Percentiles rank a stretch among this genome's conserved stretches.
phyloP scores from a whole-genome alignment of 768 basidiomycete species.

The Harrya chromipes region DNA sequence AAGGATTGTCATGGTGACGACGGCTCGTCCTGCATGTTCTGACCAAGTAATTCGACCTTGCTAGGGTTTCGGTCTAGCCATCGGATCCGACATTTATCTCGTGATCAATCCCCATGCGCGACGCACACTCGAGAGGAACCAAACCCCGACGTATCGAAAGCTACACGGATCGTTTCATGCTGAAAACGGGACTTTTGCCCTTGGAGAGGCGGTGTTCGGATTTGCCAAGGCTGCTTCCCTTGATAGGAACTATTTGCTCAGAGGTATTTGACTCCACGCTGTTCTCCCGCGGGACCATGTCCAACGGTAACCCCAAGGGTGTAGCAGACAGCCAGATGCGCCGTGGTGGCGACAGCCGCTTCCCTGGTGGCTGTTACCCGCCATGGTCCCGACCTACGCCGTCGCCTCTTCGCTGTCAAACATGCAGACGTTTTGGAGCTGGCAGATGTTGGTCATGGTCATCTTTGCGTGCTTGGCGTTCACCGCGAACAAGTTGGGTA shows the following conservation, averaged over 20 bases:
- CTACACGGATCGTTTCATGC: conserved; percentile 54
- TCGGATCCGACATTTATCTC: conserved; percentile 80
- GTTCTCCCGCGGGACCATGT: conserved; percentile 22
- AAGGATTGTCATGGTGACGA: conserved; percentile 12
- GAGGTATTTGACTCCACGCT: conserved; percentile 19
- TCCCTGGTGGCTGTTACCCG: conserved; percentile 78
- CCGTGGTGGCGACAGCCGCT: conserved; percentile 75
- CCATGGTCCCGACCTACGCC: conserved; percentile 77
- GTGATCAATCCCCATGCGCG: conserved; percentile 61
- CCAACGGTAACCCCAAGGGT: conserved; percentile 48
- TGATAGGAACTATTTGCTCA: conserved; percentile 27
- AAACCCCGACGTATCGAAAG: conserved; percentile 39
- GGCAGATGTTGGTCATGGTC: conserved; percentile 78
- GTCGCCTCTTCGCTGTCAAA: conserved; percentile 71
- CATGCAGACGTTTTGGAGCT: conserved; percentile 66
- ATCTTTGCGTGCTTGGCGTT: conserved; percentile 76
- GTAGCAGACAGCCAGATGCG: conserved; percentile 70
- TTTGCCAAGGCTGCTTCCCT: conserved; percentile 37
- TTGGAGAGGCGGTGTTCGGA: conserved; percentile 45
- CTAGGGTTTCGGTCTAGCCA: conserved; percentile 80
- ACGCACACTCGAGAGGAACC: conserved; percentile 29
- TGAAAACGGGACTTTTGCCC: conserved; percentile 45
- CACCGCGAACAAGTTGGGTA: conserved; percentile 64
- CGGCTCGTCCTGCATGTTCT: conserved; percentile 1
- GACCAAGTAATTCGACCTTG: neutral